These are phyloP conservation scores for Xylaria sp. DNA, from an alignment of 2,329 filamentous ascomycete genomes.

Conservation along the genomic window DNA sequence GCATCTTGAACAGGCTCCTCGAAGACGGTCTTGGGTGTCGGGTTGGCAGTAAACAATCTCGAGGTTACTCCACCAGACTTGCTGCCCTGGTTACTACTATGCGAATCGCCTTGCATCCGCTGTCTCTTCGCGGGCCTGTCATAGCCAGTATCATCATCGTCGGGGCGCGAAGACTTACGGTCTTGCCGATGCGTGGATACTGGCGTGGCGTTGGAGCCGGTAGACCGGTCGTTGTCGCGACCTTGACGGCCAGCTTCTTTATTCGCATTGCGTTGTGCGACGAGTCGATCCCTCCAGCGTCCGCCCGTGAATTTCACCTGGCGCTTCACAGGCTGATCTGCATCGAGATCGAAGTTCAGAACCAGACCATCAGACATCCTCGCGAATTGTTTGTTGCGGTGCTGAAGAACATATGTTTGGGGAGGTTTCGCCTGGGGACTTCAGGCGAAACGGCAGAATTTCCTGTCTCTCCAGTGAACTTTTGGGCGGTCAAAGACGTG, in stretches of 20 bases:
- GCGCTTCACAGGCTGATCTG: constrained; percentile 56
- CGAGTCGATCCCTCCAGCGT: constrained; percentile 84
- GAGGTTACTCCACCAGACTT: constrained; percentile 59
- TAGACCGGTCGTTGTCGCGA: constrained; percentile 10
- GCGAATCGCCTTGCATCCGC: constrained; percentile 28
- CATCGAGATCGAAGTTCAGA: constrained; percentile 77
- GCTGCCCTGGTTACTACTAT: constrained; percentile 16
- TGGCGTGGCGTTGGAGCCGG: constrained; percentile 30
- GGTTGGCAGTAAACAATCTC: constrained; percentile 88
- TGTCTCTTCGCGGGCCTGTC: constrained; percentile 43
- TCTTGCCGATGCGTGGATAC: constrained; percentile 26
- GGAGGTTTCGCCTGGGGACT: too few relatives aligned
- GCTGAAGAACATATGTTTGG: neutral
- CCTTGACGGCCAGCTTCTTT: constrained; percentile 27
- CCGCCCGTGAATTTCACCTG: constrained; percentile 74
- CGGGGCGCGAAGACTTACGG: constrained; percentile 16
- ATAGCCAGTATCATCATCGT: constrained; percentile 20
- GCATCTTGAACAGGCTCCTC: constrained; percentile 44
- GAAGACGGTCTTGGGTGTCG: constrained; percentile 60
- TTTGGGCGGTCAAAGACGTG: constrained; percentile 26
- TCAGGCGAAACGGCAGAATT: constrained; percentile 24
- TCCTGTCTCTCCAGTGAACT: constrained; percentile 12
- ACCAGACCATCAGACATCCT: constrained; percentile 92
- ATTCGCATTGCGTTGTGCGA: constrained; percentile 61
- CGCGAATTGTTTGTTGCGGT: neutral